A percentile compares a stretch with the other conserved stretches of the same genome.
Conservation (phyloP, 2,329 filamentous ascomycete species). For the Colletotrichum lupini region DNA sequence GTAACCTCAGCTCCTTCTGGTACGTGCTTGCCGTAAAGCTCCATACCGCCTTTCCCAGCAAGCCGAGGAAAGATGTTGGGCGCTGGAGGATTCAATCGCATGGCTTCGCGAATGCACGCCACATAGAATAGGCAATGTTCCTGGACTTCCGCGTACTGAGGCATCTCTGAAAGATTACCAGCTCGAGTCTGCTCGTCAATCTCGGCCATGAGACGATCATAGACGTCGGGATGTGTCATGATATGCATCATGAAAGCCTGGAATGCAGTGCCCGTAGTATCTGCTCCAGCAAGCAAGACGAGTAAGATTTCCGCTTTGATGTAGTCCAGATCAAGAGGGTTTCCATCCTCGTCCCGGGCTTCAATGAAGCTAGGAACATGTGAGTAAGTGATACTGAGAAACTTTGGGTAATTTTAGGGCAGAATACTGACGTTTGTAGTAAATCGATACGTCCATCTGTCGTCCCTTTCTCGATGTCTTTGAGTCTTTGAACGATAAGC, state of each 20-base stretch:
- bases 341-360: constrained; percentile 54
- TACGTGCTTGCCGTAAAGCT: constrained; percentile 45
- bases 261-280: constrained; percentile 63
- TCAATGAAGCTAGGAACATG: constrained; percentile 51
- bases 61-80: constrained; percentile 62
- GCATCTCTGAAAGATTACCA: constrained; percentile 45
- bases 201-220: constrained; percentile 58
- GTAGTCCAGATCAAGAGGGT: constrained; percentile 59
- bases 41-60: constrained; percentile 44
- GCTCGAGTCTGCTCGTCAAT: constrained; percentile 52
- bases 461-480: constrained; percentile 58
- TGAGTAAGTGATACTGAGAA: no score
- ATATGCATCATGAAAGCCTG: constrained; percentile 58
- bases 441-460: constrained; percentile 59
- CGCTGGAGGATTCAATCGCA: constrained; percentile 62
- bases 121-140: constrained; percentile 58
- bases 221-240: constrained; percentile 50
- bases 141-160: constrained; percentile 55
- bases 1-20: constrained; percentile 55
- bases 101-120: constrained; percentile 61
- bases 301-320: constrained; percentile 65
- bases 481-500: constrained; percentile 58
- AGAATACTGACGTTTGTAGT: constrained; percentile 56
- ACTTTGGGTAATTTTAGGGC: no score
- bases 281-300: constrained; percentile 62